These are phyloP conservation scores for Dictyostelium firmibasis DNA, from an alignment of 78 protist species.

Conservation along the genomic window DNA sequence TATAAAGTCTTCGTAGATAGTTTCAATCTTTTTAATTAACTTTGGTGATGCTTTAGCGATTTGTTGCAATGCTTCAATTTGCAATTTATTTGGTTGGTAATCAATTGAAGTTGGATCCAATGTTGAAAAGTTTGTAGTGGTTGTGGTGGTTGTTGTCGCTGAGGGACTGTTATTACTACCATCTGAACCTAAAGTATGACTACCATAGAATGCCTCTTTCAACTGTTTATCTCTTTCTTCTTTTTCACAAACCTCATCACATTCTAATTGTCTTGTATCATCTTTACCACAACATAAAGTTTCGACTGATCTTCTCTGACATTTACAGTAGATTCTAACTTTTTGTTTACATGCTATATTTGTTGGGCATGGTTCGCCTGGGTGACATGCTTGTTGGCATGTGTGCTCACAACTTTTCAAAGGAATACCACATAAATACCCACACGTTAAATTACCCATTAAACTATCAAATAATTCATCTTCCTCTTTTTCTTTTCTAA, in stretches of 20 bases:
- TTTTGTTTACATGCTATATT: slow-evolving; percentile 54
- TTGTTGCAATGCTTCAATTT: slow-evolving; percentile 24
- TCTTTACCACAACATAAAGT: slow-evolving; percentile 59
- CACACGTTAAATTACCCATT: slow-evolving; percentile 33
- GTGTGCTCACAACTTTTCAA: slow-evolving; percentile 72
- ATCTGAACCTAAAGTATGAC: not conserved
- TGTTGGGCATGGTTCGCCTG: slow-evolving; percentile 84
- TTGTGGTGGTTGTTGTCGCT: not conserved
- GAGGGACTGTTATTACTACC: not conserved
- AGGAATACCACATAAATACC: slow-evolving; percentile 29
- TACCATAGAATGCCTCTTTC: slow-evolving; percentile 46
- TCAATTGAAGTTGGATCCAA: not conserved
- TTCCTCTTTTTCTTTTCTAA: not conserved
- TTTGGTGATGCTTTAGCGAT: slow-evolving; percentile 52
- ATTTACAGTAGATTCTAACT: slow-evolving; percentile 61
- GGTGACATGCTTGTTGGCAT: slow-evolving; percentile 79
- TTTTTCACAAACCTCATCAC: slow-evolving; percentile 82
- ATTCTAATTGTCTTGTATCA: slow-evolving; percentile 61
- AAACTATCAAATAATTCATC: not conserved
- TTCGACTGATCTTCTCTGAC: slow-evolving; percentile 73
- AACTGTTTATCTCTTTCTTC: slow-evolving; percentile 57
- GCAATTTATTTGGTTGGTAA: not conserved
- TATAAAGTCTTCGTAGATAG: slow-evolving; percentile 28
- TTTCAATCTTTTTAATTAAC: slow-evolving; percentile 29
- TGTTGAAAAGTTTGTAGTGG: not conserved